A percentile compares a stretch with the other conserved stretches of the same genome.
Conservation (phyloP, 805 yeast genomes). For the Suhomyces tanzawaensis region DNA sequence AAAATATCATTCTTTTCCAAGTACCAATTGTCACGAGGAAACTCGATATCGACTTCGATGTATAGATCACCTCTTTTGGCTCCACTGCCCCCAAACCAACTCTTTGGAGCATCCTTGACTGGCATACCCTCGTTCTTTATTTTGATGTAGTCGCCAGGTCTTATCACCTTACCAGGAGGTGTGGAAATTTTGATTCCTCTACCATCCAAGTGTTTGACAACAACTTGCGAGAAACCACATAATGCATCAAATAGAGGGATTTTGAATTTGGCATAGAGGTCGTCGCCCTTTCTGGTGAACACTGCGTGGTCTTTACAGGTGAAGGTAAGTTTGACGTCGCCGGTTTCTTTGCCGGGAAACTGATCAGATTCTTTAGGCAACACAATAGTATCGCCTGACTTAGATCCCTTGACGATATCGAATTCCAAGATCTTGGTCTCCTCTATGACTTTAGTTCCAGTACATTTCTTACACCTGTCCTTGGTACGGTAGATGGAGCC, state of each 20-base stretch:
- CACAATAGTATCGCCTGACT: conserved; percentile 57
- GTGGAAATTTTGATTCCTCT: conserved; percentile 63
- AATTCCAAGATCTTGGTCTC: conserved; percentile 76
- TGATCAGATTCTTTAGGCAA: conserved; percentile 76
- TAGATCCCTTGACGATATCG: conserved; percentile 69
- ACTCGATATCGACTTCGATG: conserved; percentile 66
- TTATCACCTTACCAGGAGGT: conserved; percentile 76
- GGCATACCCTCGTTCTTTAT: conserved; percentile 87
- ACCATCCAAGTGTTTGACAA: conserved; percentile 76
- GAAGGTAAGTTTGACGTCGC: conserved; percentile 70
- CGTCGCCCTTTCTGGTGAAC: conserved; percentile 59
- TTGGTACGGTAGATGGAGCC: conserved; percentile 61
- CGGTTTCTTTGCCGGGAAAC: conserved; percentile 67
- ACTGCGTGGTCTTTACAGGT: conserved; percentile 46
- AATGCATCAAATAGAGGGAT: conserved; percentile 78
- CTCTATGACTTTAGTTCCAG: conserved; percentile 58
- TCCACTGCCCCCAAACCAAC: conserved; percentile 27
- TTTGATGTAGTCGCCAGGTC: conserved; percentile 69
- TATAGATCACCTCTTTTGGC: conserved; percentile 63
- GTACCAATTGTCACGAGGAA: conserved; percentile 86
- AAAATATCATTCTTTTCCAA: conserved; percentile 64
- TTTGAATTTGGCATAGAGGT: conserved; percentile 57
- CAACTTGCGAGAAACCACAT: conserved; percentile 70
- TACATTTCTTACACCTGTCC: conserved; percentile 77
- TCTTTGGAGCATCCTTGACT: conserved; percentile 24